Evolutionary conservation across 1,139 yeast species (phyloP), one percentile per base, ranked within the genome.

Genomic region (Blastobotrys arbuscula): DNA sequence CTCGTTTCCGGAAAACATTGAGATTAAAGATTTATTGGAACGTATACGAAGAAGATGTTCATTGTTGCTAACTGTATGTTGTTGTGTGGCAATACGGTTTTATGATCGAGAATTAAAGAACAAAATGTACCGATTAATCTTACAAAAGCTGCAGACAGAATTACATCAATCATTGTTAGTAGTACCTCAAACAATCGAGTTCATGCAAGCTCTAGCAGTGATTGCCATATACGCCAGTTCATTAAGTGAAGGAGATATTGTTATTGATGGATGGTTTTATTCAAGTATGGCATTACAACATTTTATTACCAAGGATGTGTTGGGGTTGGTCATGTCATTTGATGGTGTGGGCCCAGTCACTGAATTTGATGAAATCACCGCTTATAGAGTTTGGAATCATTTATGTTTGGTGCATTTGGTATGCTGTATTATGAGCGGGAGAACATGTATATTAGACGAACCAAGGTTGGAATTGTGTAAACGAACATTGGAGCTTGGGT

Each of bases 391-490:
- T 13, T 84, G 87, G 77, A 86, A 85, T 64, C 92, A 85, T 57
- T 69, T 86, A 48, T 77, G 84, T 33, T 67, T 86, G 45, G 85
- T 80, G 1, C 95, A 86, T 60, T 61, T 85, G 48, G 79, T 81
- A 26, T 78, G 79, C 60, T 81, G 90, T 59, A 74, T 84, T 10
- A 75, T 82, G 58, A 76, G 84, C 2, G 95, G 95, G 0, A 68
- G 92, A 55, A 81, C 81, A 76, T 82, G 90, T 58, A 71, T 84
- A n/a, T 67, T 85, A 8, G 92, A 84, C 61, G 83, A 79, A 53
- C 71, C 76, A 34, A 69, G 90, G 50, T 65, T 84, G 45, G 80
- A 78, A 53, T 76, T 79, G 55, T 81, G 89, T 51, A 74, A 79
- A 20, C 74, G 83, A 8, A 77, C 84, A 1, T 68, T 83, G 42